Evolutionary conservation across 306 rosid species (phyloP).

Genomic region (Mucuna pruriens): DNA sequence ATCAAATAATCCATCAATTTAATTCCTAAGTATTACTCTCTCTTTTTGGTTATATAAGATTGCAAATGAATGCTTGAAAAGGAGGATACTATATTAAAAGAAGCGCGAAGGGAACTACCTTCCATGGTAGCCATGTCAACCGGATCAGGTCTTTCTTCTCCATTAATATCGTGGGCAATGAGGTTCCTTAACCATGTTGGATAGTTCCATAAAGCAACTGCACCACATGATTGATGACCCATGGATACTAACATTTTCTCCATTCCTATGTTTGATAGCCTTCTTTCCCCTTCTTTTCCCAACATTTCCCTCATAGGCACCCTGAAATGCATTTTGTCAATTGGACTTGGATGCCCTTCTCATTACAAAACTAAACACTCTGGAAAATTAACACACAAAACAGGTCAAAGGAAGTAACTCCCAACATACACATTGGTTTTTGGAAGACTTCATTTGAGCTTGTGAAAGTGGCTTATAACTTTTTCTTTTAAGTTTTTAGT

Average conservation of each 20-base stretch:
- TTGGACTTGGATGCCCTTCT: slow-evolving; percentile 20
- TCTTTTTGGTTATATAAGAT: no score
- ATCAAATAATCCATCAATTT: no score
- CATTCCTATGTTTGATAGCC: slow-evolving; percentile 62
- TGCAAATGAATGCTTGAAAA: background rate
- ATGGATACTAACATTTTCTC: slow-evolving; percentile 67
- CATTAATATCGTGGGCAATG: slow-evolving; percentile 65
- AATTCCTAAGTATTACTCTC: no score
- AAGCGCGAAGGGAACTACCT: slow-evolving; percentile 44
- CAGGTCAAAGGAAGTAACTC: slow-evolving; percentile 10
- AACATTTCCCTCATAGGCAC: slow-evolving; percentile 64
- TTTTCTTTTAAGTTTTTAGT: background rate
- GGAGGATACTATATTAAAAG: background rate
- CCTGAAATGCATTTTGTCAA: slow-evolving; percentile 45
- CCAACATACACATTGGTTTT: background rate
- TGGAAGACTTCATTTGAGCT: background rate
- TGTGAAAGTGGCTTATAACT: background rate
- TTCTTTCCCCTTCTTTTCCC: slow-evolving; percentile 71
- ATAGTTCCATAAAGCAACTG: slow-evolving; percentile 66
- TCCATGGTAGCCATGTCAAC: slow-evolving; percentile 78
- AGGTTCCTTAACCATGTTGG: slow-evolving; percentile 78
- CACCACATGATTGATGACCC: slow-evolving; percentile 84
- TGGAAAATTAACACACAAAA: background rate
- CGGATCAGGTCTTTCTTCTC: slow-evolving; percentile 75
- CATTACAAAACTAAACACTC: slow-evolving; percentile 13